Evolutionary conservation across 305 asterid species (phyloP).

Genomic region (Rubia occidens): DNA sequence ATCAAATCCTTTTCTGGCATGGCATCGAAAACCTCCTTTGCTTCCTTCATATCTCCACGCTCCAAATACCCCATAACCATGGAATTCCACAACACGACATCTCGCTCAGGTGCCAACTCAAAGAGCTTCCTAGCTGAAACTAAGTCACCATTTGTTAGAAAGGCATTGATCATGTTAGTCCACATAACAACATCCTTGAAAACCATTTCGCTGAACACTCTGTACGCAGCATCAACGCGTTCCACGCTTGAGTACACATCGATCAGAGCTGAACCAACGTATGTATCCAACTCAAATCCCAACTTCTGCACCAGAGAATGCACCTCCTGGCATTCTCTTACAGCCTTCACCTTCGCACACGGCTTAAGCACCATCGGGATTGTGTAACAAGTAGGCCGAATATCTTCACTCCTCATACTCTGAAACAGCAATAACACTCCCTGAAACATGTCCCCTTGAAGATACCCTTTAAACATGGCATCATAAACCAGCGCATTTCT

Average conservation of each 20-base stretch:
- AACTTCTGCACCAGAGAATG: slow-evolving; percentile 37
- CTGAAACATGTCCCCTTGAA: slow-evolving; percentile 31
- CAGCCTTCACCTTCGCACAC: slow-evolving; percentile 44
- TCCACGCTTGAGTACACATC: slow-evolving; percentile 49
- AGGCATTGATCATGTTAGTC: slow-evolving; percentile 73
- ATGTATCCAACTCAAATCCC: slow-evolving; percentile 22
- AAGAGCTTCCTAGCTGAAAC: slow-evolving; percentile 55
- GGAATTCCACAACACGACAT: slow-evolving; percentile 66
- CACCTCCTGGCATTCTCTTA: slow-evolving; percentile 57
- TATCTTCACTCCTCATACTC: slow-evolving; percentile 56
- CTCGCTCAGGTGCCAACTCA: slow-evolving; percentile 71
- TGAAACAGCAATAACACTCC: slow-evolving; percentile 37
- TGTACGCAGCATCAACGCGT: slow-evolving; percentile 32
- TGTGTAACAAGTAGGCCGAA: slow-evolving; percentile 52
- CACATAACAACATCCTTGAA: slow-evolving; percentile 71
- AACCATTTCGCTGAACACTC: slow-evolving; percentile 64
- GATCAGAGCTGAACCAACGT: slow-evolving; percentile 39
- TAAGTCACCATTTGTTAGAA: slow-evolving; percentile 42
- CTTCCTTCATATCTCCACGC: slow-evolving; percentile 52
- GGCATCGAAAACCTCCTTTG: slow-evolving; percentile 49
- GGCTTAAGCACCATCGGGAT: slow-evolving; percentile 65
- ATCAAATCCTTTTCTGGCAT: slow-evolving; percentile 70
- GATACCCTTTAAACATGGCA: slow-evolving; percentile 64
- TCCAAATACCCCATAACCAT: slow-evolving; percentile 53
- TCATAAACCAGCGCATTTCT: slow-evolving; percentile 56